Conservation (phyloP, 805 yeast genomes). For the Cyberlindnera japonica region DNA sequence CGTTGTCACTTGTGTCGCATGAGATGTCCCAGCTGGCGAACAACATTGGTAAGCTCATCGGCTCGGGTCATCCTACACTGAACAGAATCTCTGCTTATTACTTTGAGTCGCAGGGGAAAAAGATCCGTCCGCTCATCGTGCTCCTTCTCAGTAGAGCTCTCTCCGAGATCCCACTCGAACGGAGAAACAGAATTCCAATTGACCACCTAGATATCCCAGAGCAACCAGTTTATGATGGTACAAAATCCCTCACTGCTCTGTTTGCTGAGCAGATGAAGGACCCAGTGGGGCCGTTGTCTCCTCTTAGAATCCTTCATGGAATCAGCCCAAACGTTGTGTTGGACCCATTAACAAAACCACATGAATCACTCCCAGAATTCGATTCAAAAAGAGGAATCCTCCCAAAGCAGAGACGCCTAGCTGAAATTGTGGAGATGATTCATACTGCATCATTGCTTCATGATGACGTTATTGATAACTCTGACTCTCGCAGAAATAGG, state of each 20-base stretch:
- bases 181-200: slow-evolving; percentile 60
- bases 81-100: slow-evolving; percentile 92
- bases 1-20: slow-evolving; percentile 83
- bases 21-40: slow-evolving; percentile 89
- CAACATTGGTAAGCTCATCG: slow-evolving; percentile 81
- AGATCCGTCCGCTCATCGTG: slow-evolving; percentile 88
- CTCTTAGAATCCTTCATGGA: slow-evolving; percentile 81
- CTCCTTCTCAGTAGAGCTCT: slow-evolving; percentile 79
- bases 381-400: slow-evolving; percentile 68
- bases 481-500: slow-evolving; percentile 84
- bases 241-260: slow-evolving; percentile 49
- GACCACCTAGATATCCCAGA: slow-evolving; percentile 64
- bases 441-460: slow-evolving; percentile 95
- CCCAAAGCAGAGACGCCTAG: slow-evolving; percentile 92
- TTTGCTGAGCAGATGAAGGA: slow-evolving; percentile 35
- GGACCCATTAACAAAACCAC: slow-evolving; percentile 81
- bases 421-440: slow-evolving; percentile 97
- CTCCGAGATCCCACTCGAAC: slow-evolving; percentile 62
- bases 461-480: slow-evolving; percentile 92
- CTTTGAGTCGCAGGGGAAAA: slow-evolving; percentile 95
- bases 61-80: slow-evolving; percentile 90
- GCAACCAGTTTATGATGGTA: slow-evolving; percentile 59
- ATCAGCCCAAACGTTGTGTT: slow-evolving; percentile 79
- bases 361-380: slow-evolving; percentile 61
- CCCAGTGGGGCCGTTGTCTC: slow-evolving; percentile 62